Base-by-base conservation (phyloP, 2,329 filamentous ascomycete species). In the Hymenoscyphus fraxineus region DNA sequence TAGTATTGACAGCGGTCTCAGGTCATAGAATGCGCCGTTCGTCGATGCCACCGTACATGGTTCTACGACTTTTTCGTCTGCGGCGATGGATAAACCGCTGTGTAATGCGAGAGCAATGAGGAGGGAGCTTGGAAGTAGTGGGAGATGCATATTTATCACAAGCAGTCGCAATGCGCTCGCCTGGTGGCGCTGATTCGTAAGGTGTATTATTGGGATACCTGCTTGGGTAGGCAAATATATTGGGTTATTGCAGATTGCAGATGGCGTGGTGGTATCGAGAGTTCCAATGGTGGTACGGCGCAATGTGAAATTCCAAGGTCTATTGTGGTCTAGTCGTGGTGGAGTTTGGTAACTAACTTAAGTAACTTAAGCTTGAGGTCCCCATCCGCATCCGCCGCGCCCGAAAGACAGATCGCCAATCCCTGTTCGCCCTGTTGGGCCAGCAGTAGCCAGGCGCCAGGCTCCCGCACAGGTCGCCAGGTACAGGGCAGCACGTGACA, bases 21-120 rank as follows among this genome's bases (percentile, higher is more conserved):
- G 62, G 61, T 76, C 75, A 62, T 73, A 76, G 65, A 76, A 76
- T 12, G 69, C 61, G 15, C 73, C 73, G 6, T 62, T 71, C 22
- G 71, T 55, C 27, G 71, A 74, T 16, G 69, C 67, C 27, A 74
- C 67, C 2, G 74, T 76, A 67, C 74, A 76, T 47, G 74, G 73
- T 32, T 74, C 71, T 38, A 70, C 51, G 7, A 64, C 51, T 55
- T 73, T 72, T 40, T 68, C 65, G 54, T 71, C 65, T 64, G 71
- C 66, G 38, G 69, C 69, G 22, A 68, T 68, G 58, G 69, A 63
- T 38, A 69, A 69, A 59, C 67, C 65, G 64, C 64, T 60, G 44
- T 70, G 67, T 40, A 74, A 66, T 41, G 70, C 68, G 38, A 75
- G 68, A 39, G 69, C 68, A 54, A 74, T 40, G 32, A 75, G 65